Conservation (phyloP, 2,329 filamentous ascomycete species). For the Gremmenia infestans region DNA sequence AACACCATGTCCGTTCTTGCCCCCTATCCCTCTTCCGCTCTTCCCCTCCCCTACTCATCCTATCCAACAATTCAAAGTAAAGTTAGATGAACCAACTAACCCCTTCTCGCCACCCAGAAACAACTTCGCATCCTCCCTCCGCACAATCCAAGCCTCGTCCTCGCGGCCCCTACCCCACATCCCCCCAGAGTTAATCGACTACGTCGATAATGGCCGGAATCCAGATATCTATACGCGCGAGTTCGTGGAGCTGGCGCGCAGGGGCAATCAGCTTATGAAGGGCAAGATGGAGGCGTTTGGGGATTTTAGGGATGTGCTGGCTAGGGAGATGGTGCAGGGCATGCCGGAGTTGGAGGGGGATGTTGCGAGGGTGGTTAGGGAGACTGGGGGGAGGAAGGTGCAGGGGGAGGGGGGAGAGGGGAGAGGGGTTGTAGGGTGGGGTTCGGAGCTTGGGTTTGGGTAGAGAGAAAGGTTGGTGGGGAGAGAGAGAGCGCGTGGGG, state of each 20-base stretch:
- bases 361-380: slow-evolving; percentile 25
- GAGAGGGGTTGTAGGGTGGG: too few relatives aligned
- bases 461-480: neutral
- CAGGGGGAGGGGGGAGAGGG: too few relatives aligned
- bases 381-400: too few relatives aligned
- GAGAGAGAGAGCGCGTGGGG: neutral
- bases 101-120: slow-evolving; percentile 36
- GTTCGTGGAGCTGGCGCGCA: slow-evolving; percentile 64
- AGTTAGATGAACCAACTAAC: slow-evolving; percentile 14
- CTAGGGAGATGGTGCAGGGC: slow-evolving; percentile 32
- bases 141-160: slow-evolving; percentile 38
- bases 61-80: neutral
- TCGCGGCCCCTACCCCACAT: slow-evolving; percentile 42
- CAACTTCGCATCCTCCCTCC: slow-evolving; percentile 37
- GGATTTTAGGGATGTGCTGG: slow-evolving; percentile 57
- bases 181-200: slow-evolving; percentile 59
- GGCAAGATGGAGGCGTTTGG: slow-evolving; percentile 60
- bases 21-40: slow-evolving; percentile 1
- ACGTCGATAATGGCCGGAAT: slow-evolving; percentile 67
- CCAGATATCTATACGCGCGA: slow-evolving; percentile 71
- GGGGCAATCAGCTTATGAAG: slow-evolving; percentile 61
- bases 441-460: too few relatives aligned
- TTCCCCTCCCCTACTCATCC: too few relatives aligned
- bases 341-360: slow-evolving; percentile 30
- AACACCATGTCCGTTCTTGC: slow-evolving; percentile 42